phyloP scores from a whole-genome alignment of 805 yeast species.

The Metschnikowia gelsemii region DNA sequence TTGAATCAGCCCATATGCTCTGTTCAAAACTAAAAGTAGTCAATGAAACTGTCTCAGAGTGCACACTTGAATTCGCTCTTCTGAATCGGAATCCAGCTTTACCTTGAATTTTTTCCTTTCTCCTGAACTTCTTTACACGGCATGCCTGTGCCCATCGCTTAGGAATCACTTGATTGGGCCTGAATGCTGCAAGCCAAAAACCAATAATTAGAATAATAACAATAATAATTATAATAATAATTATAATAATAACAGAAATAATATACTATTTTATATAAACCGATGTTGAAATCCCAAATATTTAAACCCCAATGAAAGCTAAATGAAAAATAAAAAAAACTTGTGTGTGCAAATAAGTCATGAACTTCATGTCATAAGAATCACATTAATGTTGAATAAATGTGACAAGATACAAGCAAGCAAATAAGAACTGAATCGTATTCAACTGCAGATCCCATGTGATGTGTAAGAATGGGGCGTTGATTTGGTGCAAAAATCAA shows the following conservation, averaged over 20 bases:
- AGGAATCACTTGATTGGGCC: too few relatives aligned
- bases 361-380: constrained; percentile 22
- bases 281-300: constrained; percentile 51
- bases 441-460: constrained; percentile 13
- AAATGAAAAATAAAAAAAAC: constrained; percentile 21
- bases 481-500: constrained; percentile 6
- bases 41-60: too few relatives aligned
- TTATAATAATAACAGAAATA: constrained; percentile 1
- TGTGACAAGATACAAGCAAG: constrained; percentile 33
- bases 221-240: too few relatives aligned
- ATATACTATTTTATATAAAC: constrained; percentile 29
- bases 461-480: constrained; percentile 12
- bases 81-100: too few relatives aligned
- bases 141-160: too few relatives aligned
- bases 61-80: too few relatives aligned
- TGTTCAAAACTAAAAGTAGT: too few relatives aligned
- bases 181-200: too few relatives aligned
- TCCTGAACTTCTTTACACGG: too few relatives aligned
- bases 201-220: background rate
- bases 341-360: constrained; percentile 25
- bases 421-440: constrained; percentile 40
- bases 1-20: too few relatives aligned
- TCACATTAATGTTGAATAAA: constrained; percentile 53
- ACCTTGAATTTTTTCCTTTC: too few relatives aligned
- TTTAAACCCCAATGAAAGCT: constrained; percentile 34